Evolutionary conservation across 192 early-diverging fungal genomes (phyloP), one percentile per base, ranked within the genome.

Genomic region (Linnemannia schmuckeri): DNA sequence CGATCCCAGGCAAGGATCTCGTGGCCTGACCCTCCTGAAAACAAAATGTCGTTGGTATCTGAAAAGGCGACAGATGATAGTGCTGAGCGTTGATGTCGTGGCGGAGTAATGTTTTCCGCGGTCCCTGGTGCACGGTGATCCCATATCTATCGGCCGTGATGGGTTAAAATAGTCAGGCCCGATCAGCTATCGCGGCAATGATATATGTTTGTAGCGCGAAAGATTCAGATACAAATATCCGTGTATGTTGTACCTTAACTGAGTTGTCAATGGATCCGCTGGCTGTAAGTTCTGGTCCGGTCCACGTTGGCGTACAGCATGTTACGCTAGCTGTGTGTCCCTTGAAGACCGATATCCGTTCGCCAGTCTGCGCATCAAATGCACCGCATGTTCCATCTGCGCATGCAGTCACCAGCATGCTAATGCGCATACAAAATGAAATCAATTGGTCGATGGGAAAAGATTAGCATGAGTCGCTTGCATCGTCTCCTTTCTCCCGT

Each of bases 341-440:
- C 41, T 42, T 38, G 38, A 72, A 72, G 37, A n/a, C 22, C 4
- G 38, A 41, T 41, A 38, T 72, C 70, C 70, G 5, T 2, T 41
- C 70, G 8, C 70, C 70, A 37, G 70, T 72, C 70, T 72, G 70
- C 40, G 70, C 35, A 72, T 72, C 70, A 42, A 72, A 72, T 27
- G 41, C 70, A 37, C 70, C 70, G 20, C 70, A 72, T 38, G 70
- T 72, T 27, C 38, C 41, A 72, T 72, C 70, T 72, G 70, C 35
- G n/a, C 70, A 41, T 38, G 70, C 70, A 41, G 70, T 72, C 22
- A 72, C 30, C 8, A 72, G 6, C 41, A 42, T n/a, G n/a, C 70
- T 72, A 72, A 40, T 33, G 30, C 10, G 18, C 42, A 80, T 33
- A 46, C 40, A 57, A 61, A 80, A 35, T 22, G n/a, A 66, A 63